Conservation (phyloP, 257 asterid genomes). For the Linderniella brevidens region DNA sequence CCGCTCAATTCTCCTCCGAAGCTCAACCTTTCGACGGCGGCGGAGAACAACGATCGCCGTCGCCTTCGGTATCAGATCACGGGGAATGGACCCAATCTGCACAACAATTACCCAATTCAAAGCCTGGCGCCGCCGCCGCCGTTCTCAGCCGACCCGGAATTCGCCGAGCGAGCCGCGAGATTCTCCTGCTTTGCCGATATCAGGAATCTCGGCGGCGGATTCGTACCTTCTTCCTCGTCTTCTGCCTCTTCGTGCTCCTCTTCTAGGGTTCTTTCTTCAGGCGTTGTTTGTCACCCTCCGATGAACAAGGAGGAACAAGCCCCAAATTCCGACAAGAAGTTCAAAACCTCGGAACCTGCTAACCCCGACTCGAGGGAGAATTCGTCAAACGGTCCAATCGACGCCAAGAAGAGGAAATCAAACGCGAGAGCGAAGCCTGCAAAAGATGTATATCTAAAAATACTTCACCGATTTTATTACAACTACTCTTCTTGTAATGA, state of each 20-base stretch:
- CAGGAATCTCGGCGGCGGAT: slow-evolving; percentile 4
- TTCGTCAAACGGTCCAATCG: slow-evolving; percentile 39
- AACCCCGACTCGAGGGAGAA: slow-evolving; percentile 50
- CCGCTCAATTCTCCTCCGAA: slow-evolving; percentile 76
- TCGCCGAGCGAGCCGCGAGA: slow-evolving; percentile 58
- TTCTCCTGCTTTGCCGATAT: slow-evolving; percentile 46
- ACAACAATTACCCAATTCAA: slow-evolving; percentile 8
- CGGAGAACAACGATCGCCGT: slow-evolving; percentile 2
- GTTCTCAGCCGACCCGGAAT: slow-evolving; percentile 54
- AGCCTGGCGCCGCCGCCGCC: slow-evolving; percentile 24
- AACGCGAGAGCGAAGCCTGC: slow-evolving; percentile 33
- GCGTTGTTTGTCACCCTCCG: no score
- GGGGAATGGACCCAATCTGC: slow-evolving; percentile 16
- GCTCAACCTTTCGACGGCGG: slow-evolving; percentile 17
- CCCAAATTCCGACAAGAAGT: no score
- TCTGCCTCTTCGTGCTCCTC: no score
- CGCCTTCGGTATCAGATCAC: slow-evolving; percentile 17
- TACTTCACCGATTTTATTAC: no score
- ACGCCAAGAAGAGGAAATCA: slow-evolving; percentile 62
- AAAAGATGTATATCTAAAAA: slow-evolving; percentile 14
- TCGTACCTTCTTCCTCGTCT: background rate
- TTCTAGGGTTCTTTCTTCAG: no score
- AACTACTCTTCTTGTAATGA: no score
- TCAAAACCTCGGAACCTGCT: slow-evolving; percentile 18
- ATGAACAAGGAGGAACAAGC: no score